These are phyloP conservation scores for Talaromyces ruber DNA, from an alignment of 495 filamentous ascomycete species.

Conservation along the genomic window DNA sequence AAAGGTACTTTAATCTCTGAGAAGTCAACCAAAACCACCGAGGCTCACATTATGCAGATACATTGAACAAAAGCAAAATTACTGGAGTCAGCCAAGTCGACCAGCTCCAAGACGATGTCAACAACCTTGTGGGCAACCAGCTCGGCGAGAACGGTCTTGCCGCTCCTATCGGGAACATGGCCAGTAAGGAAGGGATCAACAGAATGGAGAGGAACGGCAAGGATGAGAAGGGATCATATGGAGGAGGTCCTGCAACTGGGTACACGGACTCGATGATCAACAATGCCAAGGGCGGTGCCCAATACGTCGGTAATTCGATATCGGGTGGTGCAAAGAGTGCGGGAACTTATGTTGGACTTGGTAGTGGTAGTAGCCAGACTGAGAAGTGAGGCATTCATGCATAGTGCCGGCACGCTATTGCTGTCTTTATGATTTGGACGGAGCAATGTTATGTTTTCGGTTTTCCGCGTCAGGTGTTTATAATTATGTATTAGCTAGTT, in stretches of 20 bases:
- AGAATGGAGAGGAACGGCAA: conserved; percentile 53
- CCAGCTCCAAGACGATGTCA: conserved; percentile 52
- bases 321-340: not conserved
- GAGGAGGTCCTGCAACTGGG: conserved; percentile 11
- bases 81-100: conserved; percentile 53
- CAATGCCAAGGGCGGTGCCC: not conserved
- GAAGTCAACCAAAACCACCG: not conserved
- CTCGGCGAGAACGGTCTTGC: conserved; percentile 55
- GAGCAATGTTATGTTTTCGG: not conserved
- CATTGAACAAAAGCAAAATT: conserved; percentile 57
- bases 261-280: conserved; percentile 4
- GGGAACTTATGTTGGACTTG: not conserved
- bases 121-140: conserved; percentile 49
- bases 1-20: conserved; percentile 36
- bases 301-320: conserved; percentile 1
- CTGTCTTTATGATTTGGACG: not conserved
- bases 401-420: not conserved
- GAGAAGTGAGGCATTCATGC: not conserved
- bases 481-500: not conserved
- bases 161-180: conserved; percentile 49
- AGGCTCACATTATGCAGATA: conserved; percentile 32
- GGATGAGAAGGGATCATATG: conserved; percentile 47
- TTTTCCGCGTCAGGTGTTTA: not conserved
- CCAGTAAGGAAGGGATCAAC: conserved; percentile 56
- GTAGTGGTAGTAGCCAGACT: not conserved